Conservation (phyloP, 2,329 filamentous ascomycete genomes). For the Simplicillium sp. region DNA sequence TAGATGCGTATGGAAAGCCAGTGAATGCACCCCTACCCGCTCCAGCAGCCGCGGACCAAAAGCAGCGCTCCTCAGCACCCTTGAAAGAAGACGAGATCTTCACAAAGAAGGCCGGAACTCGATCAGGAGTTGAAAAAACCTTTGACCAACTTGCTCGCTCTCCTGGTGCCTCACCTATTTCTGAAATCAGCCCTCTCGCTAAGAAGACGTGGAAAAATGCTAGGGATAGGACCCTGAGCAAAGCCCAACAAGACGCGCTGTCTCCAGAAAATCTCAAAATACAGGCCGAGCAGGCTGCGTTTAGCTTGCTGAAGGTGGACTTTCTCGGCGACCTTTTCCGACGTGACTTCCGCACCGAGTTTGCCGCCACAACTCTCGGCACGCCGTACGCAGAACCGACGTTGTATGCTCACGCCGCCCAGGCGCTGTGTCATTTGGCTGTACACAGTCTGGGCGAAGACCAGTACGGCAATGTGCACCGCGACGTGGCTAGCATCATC, state of each 20-base stretch:
- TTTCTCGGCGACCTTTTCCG: slow-evolving; percentile 61
- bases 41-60: slow-evolving; percentile 18
- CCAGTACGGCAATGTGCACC: slow-evolving; percentile 74
- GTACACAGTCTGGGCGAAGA: slow-evolving; percentile 72
- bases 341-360: slow-evolving; percentile 55
- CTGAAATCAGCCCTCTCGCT: slow-evolving; percentile 39
- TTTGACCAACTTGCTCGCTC: slow-evolving; percentile 32
- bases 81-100: slow-evolving; percentile 36
- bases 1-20: slow-evolving; percentile 50
- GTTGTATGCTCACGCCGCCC: slow-evolving; percentile 62
- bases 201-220: slow-evolving; percentile 38
- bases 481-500: slow-evolving; percentile 67
- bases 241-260: slow-evolving; percentile 45
- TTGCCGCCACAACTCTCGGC: slow-evolving; percentile 62
- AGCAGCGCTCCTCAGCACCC: slow-evolving; percentile 27
- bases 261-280: slow-evolving; percentile 38
- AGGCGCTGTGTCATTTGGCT: slow-evolving; percentile 58
- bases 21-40: slow-evolving; percentile 21
- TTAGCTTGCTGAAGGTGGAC: slow-evolving; percentile 34
- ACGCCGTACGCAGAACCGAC: slow-evolving; percentile 61
- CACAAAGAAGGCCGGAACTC: slow-evolving; percentile 28
- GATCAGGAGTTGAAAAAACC: slow-evolving; percentile 34
- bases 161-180: slow-evolving; percentile 37
- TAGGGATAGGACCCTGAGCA: slow-evolving; percentile 36
- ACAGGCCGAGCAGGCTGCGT: slow-evolving; percentile 36